Conservation (phyloP, 768 basidiomycete species). For the Mycena kentingensis region DNA sequence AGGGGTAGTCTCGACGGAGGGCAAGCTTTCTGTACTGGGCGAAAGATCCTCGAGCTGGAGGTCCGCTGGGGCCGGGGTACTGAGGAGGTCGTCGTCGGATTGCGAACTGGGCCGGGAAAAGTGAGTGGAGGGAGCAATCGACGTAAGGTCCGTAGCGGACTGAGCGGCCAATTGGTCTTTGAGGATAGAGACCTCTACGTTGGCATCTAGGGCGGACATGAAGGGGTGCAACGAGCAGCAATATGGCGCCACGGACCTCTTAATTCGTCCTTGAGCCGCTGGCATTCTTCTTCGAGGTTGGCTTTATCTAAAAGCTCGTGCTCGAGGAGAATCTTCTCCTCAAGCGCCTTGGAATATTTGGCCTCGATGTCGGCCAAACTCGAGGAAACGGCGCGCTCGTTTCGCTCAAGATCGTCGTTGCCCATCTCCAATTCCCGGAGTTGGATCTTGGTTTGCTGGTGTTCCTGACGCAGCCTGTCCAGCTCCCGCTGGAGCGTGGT, state of each 20-base stretch:
- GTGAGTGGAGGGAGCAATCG: conserved; percentile 37
- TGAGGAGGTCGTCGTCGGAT: conserved; percentile 61
- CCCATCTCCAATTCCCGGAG: conserved; percentile 93
- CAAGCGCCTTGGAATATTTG: conserved; percentile 86
- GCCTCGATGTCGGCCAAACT: conserved; percentile 82
- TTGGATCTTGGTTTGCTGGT: conserved; percentile 70
- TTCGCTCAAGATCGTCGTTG: conserved; percentile 95
- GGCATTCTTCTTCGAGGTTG: conserved; percentile 84
- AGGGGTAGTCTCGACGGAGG: conserved; percentile 41
- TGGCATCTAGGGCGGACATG: conserved; percentile 60
- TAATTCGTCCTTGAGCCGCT: conserved; percentile 89
- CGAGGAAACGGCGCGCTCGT: conserved; percentile 85
- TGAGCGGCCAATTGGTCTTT: conserved; percentile 65
- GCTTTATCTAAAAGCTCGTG: conserved; percentile 94
- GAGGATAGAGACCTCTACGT: conserved; percentile 80
- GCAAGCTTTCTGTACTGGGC: conserved; percentile 42
- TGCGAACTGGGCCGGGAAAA: conserved; percentile 31
- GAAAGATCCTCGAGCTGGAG: conserved; percentile 61
- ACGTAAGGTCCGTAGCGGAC: conserved; percentile 26
- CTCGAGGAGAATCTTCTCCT: conserved; percentile 96
- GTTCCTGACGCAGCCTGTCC: conserved; percentile 76
- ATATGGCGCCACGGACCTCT: conserved; percentile 58
- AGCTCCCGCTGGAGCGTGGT: conserved; percentile 91
- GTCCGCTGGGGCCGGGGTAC: conserved; percentile 59
- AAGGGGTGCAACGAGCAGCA: conserved; percentile 5